Evolutionary conservation across 1,284 basidiomycete species (phyloP), one percentile per base, ranked within the genome.

Genomic region (Laetiporus sulphureus): DNA sequence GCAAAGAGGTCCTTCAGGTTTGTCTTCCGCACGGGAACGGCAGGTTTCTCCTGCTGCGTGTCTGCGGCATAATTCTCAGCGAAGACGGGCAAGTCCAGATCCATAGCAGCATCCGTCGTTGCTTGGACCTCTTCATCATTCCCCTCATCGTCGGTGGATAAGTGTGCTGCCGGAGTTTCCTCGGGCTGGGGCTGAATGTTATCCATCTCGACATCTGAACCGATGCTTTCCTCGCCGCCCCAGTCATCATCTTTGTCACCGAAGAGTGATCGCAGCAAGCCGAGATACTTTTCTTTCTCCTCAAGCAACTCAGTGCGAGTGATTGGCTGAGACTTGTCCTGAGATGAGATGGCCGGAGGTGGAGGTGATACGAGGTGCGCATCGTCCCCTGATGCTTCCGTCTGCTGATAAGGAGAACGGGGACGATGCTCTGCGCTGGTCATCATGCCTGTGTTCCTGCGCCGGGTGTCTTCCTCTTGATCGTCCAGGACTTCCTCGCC

Each of bases 1-100:
- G 77, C 78, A 48, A 88, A 86, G 2, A 88, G 61, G 48, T 83
- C 78, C 52, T 83, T 84, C 16, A 88, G 65, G 29, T 68, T 67
- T 13, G 48, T 54, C 34, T 47, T 42, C 31, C 61, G 54, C 2
- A 39, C 36, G 8, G 38, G 30, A 19, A 38, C 31, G 7, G 38
- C 22, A 5, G 42, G 34, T 13, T 45, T 34, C 19, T 13, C 20
- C 6, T 41, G 19, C 18, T 25, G 19, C 2, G 41, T 33, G 21
- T 45, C 45, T 15, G 18, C 38, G 46, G 22, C 34, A n/a, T 5
- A 13, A 6, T 5, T 12, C 7, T 38, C 13, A 10, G 7, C 19
- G 6, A 21, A 13, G 5, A 15, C 34, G 12, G 38, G 33, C 15
- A 42, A 47, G 20, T 48, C 48, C 3, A 46, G 40, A 2, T 51